Evolutionary conservation across 176 grass and related monocot species (phyloP), one percentile per base, ranked within the genome.

Genomic region (Paspalum notatum): DNA sequence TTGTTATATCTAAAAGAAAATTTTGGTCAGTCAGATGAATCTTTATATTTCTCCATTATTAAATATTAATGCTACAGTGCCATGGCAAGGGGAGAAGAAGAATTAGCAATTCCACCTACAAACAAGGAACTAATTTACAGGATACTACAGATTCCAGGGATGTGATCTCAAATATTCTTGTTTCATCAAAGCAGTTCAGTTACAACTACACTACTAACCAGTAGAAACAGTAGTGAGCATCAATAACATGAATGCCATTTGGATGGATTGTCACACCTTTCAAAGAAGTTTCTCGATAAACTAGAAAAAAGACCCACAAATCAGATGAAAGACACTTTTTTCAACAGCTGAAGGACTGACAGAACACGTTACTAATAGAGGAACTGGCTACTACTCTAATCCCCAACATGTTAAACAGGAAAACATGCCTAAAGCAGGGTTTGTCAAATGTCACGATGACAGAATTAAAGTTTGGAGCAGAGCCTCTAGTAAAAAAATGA

Each of bases 1-100:
- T 90, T 64, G 84, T 80, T 74, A 86, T 79, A 90, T 99, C 96
- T 99, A 78, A 44, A 71, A 86, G 55, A 61, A 8, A 71, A 41
- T 49, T 38, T 66, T 44, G 43, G 38, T 86, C 9, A 74, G 22
- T 82, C 42, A 81, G 37, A 60, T 2, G 8, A 49, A 62, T 55
- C 22, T 49, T 2, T 60, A 49, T 43, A 56, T 12, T 63, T 66
- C 5, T 16, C 13, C 18, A 79, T 20, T 20, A 79, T 20, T 20
- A 64, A 63, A 63, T 38, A 49, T 13, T 50, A 49, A 78, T 64
- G 44, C 6, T 78, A 50, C 2, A 21, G 12, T 52, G 7, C 7
- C 37, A 64, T 22, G 26, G 11, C 17, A 15, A n/a, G 6, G 10
- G 59, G 26, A 2, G 6, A 82, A 66, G 56, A 5, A 64, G 39